Evolutionary conservation across 176 grass and related monocot genomes (phyloP).

Genomic region (Carex littledalei): DNA sequence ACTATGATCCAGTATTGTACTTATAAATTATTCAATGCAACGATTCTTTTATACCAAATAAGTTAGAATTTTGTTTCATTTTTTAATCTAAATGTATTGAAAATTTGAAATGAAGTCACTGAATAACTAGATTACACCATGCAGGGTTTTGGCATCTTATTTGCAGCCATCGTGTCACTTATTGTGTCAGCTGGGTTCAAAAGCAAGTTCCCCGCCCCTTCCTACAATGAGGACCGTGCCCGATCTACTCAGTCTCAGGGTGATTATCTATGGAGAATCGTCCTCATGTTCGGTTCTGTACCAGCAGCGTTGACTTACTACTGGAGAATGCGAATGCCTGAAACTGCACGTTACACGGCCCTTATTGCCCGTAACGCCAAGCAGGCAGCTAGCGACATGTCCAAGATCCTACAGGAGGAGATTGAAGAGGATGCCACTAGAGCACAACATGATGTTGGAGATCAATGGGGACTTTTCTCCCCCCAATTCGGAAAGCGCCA

Average conservation of each 20-base stretch:
- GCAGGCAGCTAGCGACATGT: conserved; percentile 64
- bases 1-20: not conserved
- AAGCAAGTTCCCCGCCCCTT: conserved; percentile 22
- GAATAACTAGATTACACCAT: not conserved
- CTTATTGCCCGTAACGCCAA: conserved; percentile 56
- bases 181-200: conserved; percentile 45
- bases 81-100: not conserved
- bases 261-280: conserved; percentile 66
- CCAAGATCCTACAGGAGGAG: conserved; percentile 46
- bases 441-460: not conserved
- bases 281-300: conserved; percentile 64
- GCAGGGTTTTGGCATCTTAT: conserved; percentile 79
- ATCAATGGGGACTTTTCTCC: conserved; percentile 69
- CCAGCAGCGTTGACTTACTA: conserved; percentile 62
- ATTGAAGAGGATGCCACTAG: conserved; percentile 25
- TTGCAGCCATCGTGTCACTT: conserved; percentile 44
- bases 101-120: not conserved
- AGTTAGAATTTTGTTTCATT: not conserved
- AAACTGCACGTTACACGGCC: conserved; percentile 83
- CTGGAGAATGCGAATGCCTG: conserved; percentile 87
- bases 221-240: conserved; percentile 17
- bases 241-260: conserved; percentile 32
- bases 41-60: not conserved
- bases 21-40: not conserved
- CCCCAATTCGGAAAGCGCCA: conserved; percentile 40